Evolutionary conservation across 176 grass and related monocot species (phyloP).

Genomic region (Cymbopogon citratus): DNA sequence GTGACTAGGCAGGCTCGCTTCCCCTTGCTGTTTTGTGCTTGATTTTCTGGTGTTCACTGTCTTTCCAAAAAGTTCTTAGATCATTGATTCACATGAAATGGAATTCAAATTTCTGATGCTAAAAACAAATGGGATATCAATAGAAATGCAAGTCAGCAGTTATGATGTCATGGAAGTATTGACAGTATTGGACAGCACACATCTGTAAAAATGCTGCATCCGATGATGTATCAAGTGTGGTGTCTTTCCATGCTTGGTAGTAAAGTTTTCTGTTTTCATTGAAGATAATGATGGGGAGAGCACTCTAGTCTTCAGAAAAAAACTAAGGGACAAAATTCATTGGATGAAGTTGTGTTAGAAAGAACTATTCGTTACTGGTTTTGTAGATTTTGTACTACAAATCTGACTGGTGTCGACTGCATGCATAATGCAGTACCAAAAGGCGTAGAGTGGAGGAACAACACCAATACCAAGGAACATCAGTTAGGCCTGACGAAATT

Average conservation of each 20-base stretch:
- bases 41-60: background rate
- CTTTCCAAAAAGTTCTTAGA: background rate
- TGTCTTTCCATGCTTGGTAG: conserved; percentile 2
- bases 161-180: background rate
- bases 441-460: conserved; percentile 40
- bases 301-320: background rate
- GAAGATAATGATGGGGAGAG: background rate
- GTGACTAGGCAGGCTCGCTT: background rate
- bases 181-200: background rate
- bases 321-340: background rate
- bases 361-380: conserved; percentile 20
- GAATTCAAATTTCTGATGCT: background rate
- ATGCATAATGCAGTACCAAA: conserved; percentile 52
- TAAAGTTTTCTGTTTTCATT: background rate
- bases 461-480: conserved; percentile 12
- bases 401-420: conserved; percentile 8
- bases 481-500: conserved; percentile 20
- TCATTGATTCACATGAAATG: background rate
- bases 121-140: background rate
- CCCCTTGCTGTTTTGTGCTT: background rate
- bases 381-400: conserved; percentile 13
- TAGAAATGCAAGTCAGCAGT: background rate
- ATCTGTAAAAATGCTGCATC: background rate
- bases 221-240: background rate
- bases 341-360: background rate